Evolutionary conservation across 805 yeast species (phyloP).

Genomic region (Priceomyces melissophilus): DNA sequence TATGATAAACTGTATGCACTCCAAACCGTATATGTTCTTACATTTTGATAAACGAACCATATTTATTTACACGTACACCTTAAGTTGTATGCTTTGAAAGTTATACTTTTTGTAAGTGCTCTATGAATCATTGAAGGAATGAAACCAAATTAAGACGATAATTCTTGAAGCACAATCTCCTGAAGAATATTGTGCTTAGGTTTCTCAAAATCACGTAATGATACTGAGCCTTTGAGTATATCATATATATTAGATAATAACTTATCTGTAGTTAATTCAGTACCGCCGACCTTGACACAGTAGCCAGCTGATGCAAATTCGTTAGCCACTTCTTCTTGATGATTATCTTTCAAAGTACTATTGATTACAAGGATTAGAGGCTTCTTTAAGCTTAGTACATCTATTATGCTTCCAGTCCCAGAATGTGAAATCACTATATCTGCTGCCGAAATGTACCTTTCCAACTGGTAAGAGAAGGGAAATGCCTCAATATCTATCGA

Average conservation of each 20-base stretch:
- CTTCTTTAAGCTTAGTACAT: conserved; percentile 55
- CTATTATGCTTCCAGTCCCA: conserved; percentile 87
- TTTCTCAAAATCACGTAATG: conserved; percentile 1
- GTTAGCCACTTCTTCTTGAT: conserved; percentile 71
- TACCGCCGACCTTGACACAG: conserved; percentile 6
- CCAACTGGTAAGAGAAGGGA: conserved; percentile 25
- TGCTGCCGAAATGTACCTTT: conserved; percentile 38
- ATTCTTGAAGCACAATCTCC: conserved; percentile 4
- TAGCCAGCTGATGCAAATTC: conserved; percentile 13
- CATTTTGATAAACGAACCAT: no score
- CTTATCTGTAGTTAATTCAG: background rate
- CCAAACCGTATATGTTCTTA: no score
- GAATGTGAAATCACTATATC: conserved; percentile 84
- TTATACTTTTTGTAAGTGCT: no score
- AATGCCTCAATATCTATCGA: conserved; percentile 20
- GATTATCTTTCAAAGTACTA: conserved; percentile 76
- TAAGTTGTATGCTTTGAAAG: background rate
- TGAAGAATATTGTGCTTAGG: background rate
- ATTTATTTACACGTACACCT: background rate
- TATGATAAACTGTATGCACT: no score
- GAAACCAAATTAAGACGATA: background rate
- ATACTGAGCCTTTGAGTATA: background rate
- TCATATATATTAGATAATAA: background rate
- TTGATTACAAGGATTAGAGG: conserved; percentile 71
- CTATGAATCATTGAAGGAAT: no score